Base-by-base conservation (phyloP, 163 green algal species). In the Chlorella variabilis region DNA sequence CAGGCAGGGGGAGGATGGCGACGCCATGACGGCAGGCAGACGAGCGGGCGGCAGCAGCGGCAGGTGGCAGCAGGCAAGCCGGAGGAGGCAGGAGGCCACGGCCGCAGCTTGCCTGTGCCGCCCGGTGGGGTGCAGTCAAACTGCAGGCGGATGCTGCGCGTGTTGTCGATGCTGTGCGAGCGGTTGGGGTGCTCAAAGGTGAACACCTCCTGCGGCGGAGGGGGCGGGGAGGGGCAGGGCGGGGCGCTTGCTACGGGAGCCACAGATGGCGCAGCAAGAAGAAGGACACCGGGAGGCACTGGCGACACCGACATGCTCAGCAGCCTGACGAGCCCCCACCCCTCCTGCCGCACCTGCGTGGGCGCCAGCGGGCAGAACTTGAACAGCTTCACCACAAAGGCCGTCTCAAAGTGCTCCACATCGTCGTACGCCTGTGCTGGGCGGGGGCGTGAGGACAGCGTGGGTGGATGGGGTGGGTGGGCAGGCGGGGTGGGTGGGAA, bases 361-460 rank as follows among this genome's bases (percentile, higher is more conserved):
- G 61, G 61, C 20, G 87, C 84, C 65, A 94, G 71, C 9, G 85
- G 29, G 23, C 67, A 78, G 48, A 91, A 84, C 59, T 85, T 85
- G 85, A 98, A 93, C n/a, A 99, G 81, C 83, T 98, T 98, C 20
- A 98, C 96, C 23, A 99, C 97, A 83, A 97, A 99, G 0, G 96
- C 90, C 34, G 97, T 99, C 89, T 99, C 97, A 69, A 97, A 93
- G 78, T 98, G 94, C 82, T 98, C 91, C 41, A 95, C 63, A 78
- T 98, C 94, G 54, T 97, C 91, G 84, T 96, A 97, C 0, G 82
- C 88, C 79, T 93, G 87, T 38, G 56, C 81, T 78, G 42, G 25
- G 58, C 4, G 36, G 17, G 11, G 41, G 33, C 20, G 20, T 70
- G 31, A 31, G 45, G 45, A 15, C 45, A 54, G 45, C 11, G 45